phyloP scores from a whole-genome alignment of 306 rosid genomes.

The Dryas octopetala region DNA sequence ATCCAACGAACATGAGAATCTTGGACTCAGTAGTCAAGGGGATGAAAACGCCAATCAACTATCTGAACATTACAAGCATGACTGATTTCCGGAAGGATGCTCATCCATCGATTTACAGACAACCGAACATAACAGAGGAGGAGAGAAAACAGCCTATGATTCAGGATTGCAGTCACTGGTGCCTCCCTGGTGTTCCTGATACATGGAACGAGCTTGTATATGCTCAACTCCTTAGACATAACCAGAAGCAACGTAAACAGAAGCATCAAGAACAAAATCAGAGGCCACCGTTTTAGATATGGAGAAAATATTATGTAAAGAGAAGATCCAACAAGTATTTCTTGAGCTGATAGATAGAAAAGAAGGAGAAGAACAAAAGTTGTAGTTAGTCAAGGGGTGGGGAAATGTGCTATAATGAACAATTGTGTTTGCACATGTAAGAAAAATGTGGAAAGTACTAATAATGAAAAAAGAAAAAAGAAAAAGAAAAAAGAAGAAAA shows the following conservation, averaged over 20 bases:
- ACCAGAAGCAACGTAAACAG: slow-evolving; percentile 11
- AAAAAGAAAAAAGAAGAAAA: too few relatives aligned
- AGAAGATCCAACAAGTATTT: not conserved
- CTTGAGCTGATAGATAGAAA: not conserved
- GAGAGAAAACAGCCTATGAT: slow-evolving; percentile 29
- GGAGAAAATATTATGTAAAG: not conserved
- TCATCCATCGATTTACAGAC: slow-evolving; percentile 41
- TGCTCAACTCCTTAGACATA: slow-evolving; percentile 23
- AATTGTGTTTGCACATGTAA: not conserved
- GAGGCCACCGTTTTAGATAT: not conserved
- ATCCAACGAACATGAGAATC: slow-evolving; percentile 26
- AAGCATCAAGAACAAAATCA: not conserved
- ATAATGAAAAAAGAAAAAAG: too few relatives aligned
- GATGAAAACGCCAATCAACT: slow-evolving; percentile 22
- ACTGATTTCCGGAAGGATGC: slow-evolving; percentile 32
- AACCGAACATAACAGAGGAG: slow-evolving; percentile 40
- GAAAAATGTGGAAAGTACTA: not conserved
- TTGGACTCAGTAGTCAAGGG: slow-evolving; percentile 19
- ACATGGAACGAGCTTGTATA: slow-evolving; percentile 48
- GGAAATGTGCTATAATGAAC: not conserved
- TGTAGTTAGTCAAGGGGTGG: not conserved
- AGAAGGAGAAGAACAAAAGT: not conserved
- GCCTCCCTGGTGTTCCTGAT: slow-evolving; percentile 68
- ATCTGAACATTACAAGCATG: slow-evolving; percentile 27
- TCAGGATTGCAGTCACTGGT: slow-evolving; percentile 76